Conservation (phyloP, 2,329 filamentous ascomycete genomes). For the Rhynchosporium graminicola region DNA sequence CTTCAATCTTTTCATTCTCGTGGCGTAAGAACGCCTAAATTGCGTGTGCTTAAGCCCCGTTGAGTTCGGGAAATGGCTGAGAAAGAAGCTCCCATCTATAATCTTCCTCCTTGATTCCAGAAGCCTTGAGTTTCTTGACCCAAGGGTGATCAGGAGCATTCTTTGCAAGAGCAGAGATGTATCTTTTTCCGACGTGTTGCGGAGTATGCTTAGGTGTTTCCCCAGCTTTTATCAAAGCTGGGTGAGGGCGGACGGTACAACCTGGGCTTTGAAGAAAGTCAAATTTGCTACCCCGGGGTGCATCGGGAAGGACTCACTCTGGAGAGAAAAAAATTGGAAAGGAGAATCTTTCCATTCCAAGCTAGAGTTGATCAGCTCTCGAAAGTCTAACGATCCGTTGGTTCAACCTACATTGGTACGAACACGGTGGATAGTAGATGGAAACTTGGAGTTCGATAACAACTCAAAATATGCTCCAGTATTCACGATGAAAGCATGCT, state of each 20-base stretch:
- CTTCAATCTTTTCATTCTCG: too few relatives aligned
- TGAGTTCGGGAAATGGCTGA: conserved; percentile 7
- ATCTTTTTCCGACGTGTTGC: conserved; percentile 10
- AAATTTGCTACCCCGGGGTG: background rate
- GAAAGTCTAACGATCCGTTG: background rate
- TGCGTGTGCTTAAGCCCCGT: background rate
- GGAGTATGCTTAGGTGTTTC: conserved; percentile 2
- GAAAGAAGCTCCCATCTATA: conserved; percentile 15
- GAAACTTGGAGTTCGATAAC: conserved; percentile 7
- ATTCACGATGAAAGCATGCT: conserved; percentile 16
- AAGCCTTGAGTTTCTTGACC: conserved; percentile 8
- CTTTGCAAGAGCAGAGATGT: conserved; percentile 8
- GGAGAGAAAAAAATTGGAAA: conserved; percentile 12
- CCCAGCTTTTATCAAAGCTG: background rate
- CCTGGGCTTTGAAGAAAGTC: background rate
- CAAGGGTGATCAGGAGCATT: conserved; percentile 9
- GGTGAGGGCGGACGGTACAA: conserved; percentile 1
- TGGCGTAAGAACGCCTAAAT: background rate
- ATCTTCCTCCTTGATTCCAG: conserved; percentile 14
- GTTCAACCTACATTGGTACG: background rate
- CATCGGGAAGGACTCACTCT: background rate
- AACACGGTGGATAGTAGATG: conserved; percentile 13
- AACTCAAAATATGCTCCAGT: conserved; percentile 15
- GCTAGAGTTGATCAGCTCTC: background rate
- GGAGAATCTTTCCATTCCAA: conserved; percentile 5